phyloP scores from a whole-genome alignment of 495 filamentous ascomycete species.

The Aspergillus bridgeri region DNA sequence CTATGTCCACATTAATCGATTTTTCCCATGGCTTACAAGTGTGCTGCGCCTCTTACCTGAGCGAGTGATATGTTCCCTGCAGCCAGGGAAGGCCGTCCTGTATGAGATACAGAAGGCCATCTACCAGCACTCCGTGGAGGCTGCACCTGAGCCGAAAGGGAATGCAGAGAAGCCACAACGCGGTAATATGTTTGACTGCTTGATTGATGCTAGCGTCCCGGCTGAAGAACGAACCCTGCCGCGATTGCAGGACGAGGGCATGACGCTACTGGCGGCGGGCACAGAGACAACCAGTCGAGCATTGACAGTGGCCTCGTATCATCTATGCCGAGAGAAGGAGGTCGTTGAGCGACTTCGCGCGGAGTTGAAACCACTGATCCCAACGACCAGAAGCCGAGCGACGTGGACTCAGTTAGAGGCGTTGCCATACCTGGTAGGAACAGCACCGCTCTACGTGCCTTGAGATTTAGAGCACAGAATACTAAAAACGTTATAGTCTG shows the following conservation, averaged over 20 bases:
- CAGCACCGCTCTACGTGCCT: not conserved
- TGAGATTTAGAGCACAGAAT: not conserved
- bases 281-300: constrained; percentile 39
- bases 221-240: constrained; percentile 20
- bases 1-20: constrained; percentile 24
- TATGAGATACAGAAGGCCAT: constrained; percentile 17
- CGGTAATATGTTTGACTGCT: constrained; percentile 19
- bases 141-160: not conserved
- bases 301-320: constrained; percentile 20
- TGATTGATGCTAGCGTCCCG: constrained; percentile 23
- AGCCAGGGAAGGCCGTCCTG: constrained; percentile 22
- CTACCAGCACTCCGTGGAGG: not conserved
- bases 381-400: constrained; percentile 21
- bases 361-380: constrained; percentile 31
- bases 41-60: constrained; percentile 7
- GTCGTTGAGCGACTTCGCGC: constrained; percentile 19
- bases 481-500: constrained; percentile 26
- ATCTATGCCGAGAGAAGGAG: constrained; percentile 13
- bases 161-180: not conserved
- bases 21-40: constrained; percentile 24
- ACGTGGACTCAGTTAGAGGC: constrained; percentile 44
- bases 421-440: constrained; percentile 46
- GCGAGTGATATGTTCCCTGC: constrained; percentile 15
- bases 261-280: constrained; percentile 37
- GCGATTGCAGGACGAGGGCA: constrained; percentile 39